phyloP scores from a whole-genome alignment of 768 basidiomycete species.

The Lyophyllum decastes region DNA sequence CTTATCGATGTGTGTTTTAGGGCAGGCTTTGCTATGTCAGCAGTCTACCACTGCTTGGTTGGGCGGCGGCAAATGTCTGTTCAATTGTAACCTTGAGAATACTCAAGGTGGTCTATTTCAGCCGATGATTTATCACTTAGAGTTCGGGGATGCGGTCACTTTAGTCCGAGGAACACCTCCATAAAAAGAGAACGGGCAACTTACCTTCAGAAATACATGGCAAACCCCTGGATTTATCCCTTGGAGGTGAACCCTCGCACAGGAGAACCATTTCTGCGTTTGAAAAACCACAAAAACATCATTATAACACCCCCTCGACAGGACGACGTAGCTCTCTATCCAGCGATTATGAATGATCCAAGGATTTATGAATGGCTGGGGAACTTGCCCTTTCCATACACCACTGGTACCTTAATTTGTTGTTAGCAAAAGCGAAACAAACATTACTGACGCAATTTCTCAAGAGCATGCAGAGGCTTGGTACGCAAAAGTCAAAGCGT shows the following conservation, averaged over 20 bases:
- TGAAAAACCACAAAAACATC: constrained; percentile 51
- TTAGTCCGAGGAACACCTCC: not conserved
- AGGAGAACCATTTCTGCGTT: constrained; percentile 49
- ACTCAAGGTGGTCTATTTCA: too few relatives aligned
- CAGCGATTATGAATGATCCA: constrained; percentile 49
- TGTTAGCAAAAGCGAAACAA: not conserved
- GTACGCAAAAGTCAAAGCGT: constrained; percentile 25
- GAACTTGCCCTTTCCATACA: constrained; percentile 58
- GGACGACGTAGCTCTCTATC: constrained; percentile 24
- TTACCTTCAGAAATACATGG: constrained; percentile 11
- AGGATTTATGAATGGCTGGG: constrained; percentile 45
- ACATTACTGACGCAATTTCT: not conserved
- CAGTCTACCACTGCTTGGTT: not conserved
- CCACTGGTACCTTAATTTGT: constrained; percentile 25
- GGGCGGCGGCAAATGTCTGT: too few relatives aligned
- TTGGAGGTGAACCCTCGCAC: constrained; percentile 34
- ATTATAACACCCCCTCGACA: constrained; percentile 60
- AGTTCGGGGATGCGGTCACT: not conserved
- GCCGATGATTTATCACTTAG: not conserved
- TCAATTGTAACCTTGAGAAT: too few relatives aligned
- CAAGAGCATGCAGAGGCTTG: constrained; percentile 37
- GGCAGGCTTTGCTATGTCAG: constrained; percentile 29
- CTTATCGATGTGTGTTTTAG: constrained; percentile 42
- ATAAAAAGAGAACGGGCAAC: not conserved
- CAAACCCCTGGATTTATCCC: constrained; percentile 31